Evolutionary conservation across 2,329 filamentous ascomycete genomes (phyloP).

Genomic region (Alternaria sp.): DNA sequence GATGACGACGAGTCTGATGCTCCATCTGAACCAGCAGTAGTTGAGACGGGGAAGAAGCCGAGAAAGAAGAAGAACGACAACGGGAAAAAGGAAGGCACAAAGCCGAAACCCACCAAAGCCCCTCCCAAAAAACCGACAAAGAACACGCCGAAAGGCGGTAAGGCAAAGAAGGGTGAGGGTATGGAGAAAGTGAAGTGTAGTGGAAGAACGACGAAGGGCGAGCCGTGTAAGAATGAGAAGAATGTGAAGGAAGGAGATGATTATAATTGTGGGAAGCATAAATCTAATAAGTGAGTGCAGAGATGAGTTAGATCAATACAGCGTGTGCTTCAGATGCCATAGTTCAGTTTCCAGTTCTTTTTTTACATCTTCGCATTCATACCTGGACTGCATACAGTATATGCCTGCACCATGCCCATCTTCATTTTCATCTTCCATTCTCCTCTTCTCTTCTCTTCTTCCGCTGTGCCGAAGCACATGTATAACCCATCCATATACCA

Average conservation of each 20-base stretch:
- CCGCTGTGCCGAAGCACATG: no score
- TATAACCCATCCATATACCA: no score
- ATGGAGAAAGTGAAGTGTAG: not conserved
- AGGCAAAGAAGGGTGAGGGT: not conserved
- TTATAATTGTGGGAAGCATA: conserved; percentile 1
- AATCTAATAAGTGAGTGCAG: not conserved
- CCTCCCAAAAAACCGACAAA: not conserved
- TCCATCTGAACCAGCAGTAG: not conserved
- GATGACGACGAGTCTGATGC: not conserved
- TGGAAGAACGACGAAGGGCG: not conserved
- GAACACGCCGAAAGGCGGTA: not conserved
- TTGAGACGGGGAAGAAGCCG: not conserved
- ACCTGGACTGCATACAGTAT: no score
- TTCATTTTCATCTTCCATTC: no score
- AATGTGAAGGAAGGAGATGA: not conserved
- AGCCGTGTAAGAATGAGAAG: not conserved
- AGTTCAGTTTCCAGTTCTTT: no score
- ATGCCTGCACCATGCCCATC: no score
- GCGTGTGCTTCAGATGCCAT: no score
- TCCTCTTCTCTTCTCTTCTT: no score
- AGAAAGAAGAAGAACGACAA: not conserved
- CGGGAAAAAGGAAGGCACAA: not conserved
- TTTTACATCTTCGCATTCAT: no score
- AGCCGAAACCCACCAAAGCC: fast-evolving
- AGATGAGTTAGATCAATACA: no score